Evolutionary conservation across 495 filamentous ascomycete species (phyloP), one percentile per base, ranked within the genome.

Genomic region (Melanomma pulvis-pyrius): DNA sequence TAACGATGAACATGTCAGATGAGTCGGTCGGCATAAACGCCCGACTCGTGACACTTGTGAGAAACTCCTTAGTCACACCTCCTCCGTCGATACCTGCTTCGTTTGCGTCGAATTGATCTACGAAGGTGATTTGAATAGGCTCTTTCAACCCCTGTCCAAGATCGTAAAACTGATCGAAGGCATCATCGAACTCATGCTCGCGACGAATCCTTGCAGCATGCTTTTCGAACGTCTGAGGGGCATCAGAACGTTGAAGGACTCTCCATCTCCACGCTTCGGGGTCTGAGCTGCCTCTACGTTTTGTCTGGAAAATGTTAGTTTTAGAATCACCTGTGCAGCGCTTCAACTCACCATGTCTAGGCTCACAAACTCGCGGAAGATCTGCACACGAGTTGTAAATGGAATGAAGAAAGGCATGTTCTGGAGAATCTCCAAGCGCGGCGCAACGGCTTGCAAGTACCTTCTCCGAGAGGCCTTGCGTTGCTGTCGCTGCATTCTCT

Each of bases 391-490:
- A 1, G 91, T 96, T 8, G 88, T 81, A 63, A 99, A 99, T 0
- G 94, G 94, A 57, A 98, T 96, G 69, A 93, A 90, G 71, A 98
- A 99, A 0, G 94, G 96, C 89, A 99, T 93, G 71, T 98, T 93
- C 50, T 92, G 87, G 30, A 99, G 78, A 15, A 99, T 91, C 76
- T 98, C 92, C 9, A 96, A 81, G 63, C 92, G 85, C 1, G 96
- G 93, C 1, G 89, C 90, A 34, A 96, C 86, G 24, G 86, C 80
- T 24, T 92, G 89, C 15, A 94, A 78, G 48, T 90, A 82, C 63
- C 88, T 86, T 52, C 86, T 82, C 7, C 87, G 81, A 15, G 85
- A 84, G 22, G 82, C 83, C 71, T 85, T 87, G 61, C 85, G 83
- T 74, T 89, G 88, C 53, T 84, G 80, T 29, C 82, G 79, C 64